Evolutionary conservation across 2,329 filamentous ascomycete genomes (phyloP).

Genomic region (Pseudogymnoascus sp.): DNA sequence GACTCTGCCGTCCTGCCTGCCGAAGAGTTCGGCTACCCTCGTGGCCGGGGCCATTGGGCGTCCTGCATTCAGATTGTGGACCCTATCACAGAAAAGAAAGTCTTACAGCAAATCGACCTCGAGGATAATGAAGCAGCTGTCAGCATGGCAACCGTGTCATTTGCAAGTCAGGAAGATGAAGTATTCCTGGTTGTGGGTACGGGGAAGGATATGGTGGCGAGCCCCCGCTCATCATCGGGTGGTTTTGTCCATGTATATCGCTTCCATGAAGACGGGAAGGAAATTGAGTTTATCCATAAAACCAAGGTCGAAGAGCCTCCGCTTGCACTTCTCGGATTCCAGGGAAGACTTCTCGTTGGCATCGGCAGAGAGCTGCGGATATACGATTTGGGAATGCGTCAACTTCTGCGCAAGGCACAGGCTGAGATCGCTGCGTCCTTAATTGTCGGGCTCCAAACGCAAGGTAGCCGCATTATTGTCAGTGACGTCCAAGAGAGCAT

Average conservation of each 20-base stretch:
- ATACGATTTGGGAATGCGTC: constrained; percentile 88
- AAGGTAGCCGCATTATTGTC: constrained; percentile 84
- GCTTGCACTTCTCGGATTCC: constrained; percentile 83
- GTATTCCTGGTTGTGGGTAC: constrained; percentile 90
- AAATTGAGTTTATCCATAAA: constrained; percentile 92
- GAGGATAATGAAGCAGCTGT: constrained; percentile 88
- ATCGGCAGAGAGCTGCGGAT: constrained; percentile 74
- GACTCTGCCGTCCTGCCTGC: constrained; percentile 64
- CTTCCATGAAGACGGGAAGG: constrained; percentile 76
- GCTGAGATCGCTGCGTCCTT: constrained; percentile 68
- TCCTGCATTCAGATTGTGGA: constrained; percentile 93
- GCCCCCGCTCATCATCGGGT: constrained; percentile 63
- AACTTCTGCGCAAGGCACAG: constrained; percentile 86
- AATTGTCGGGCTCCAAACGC: constrained; percentile 83
- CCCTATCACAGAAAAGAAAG: constrained; percentile 63
- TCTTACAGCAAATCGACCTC: constrained; percentile 72
- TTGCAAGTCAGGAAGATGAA: constrained; percentile 82
- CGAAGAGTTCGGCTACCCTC: constrained; percentile 82
- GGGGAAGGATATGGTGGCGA: constrained; percentile 78
- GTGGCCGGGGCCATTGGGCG: constrained; percentile 79
- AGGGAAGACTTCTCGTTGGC: constrained; percentile 80
- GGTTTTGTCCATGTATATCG: constrained; percentile 91
- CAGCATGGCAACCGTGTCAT: constrained; percentile 75
- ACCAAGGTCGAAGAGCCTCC: constrained; percentile 87
- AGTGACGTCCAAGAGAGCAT: constrained; percentile 90